These are phyloP conservation scores for Sistotremastrum suecicum DNA, from an alignment of 768 basidiomycete genomes.

Conservation along the genomic window DNA sequence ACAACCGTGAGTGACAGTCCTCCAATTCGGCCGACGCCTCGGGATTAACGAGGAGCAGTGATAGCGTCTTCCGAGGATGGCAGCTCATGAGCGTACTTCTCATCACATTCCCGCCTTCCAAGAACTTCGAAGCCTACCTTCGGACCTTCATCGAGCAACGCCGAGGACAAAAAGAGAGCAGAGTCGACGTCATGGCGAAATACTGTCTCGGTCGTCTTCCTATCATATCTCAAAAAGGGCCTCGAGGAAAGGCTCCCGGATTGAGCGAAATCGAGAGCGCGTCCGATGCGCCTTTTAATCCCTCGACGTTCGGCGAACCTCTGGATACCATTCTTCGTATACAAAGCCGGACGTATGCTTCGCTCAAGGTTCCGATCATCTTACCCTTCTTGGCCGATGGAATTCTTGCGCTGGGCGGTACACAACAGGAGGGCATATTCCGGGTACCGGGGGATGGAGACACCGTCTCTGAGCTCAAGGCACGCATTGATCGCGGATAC, in stretches of 20 bases:
- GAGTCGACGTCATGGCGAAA: conserved; percentile 83
- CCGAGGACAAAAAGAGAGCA: conserved; percentile 50
- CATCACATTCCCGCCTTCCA: conserved; percentile 87
- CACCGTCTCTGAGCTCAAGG: conserved; percentile 73
- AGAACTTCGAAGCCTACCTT: conserved; percentile 80
- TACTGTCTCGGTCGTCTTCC: conserved; percentile 72
- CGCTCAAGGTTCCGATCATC: conserved; percentile 79
- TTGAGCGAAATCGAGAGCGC: conserved; percentile 85
- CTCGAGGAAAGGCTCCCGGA: conserved; percentile 71
- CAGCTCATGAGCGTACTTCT: conserved; percentile 82
- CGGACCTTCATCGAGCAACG: conserved; percentile 65
- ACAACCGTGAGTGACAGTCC: conserved; percentile 39
- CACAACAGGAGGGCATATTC: conserved; percentile 82
- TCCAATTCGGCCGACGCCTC: background rate
- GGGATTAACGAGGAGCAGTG: conserved; percentile 26
- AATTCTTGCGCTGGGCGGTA: conserved; percentile 78
- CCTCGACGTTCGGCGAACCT: conserved; percentile 87
- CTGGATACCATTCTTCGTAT: conserved; percentile 71
- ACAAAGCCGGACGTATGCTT: conserved; percentile 77
- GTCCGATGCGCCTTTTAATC: conserved; percentile 88
- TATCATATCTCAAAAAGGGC: conserved; percentile 69
- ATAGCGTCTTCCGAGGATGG: conserved; percentile 84
- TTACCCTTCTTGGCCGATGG: conserved; percentile 89
- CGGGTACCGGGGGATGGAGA: conserved; percentile 86
- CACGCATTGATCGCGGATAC: conserved; percentile 81